Conservation (phyloP, 2,329 filamentous ascomycete species). For the Dryadomyces sulphureus region DNA sequence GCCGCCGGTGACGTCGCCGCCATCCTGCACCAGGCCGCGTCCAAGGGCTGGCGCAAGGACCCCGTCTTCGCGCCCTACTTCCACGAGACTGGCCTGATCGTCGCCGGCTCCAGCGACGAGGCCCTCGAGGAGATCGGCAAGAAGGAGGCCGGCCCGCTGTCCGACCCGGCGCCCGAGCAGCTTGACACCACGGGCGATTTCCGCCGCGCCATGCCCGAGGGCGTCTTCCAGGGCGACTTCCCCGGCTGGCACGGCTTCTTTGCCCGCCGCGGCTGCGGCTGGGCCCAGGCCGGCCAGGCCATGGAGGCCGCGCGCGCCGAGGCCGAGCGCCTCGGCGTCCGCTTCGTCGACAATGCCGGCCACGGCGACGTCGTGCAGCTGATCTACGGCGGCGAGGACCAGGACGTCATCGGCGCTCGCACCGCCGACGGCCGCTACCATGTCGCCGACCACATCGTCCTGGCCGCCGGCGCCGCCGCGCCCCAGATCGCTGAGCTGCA, state of each 20-base stretch:
- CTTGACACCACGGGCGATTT: not conserved
- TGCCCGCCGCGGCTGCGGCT: not conserved
- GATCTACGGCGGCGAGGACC: not conserved
- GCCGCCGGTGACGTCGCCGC: not conserved
- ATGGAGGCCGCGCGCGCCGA: not conserved
- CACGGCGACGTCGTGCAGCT: not conserved
- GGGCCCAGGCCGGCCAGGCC: slow-evolving; percentile 1
- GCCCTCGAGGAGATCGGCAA: not conserved
- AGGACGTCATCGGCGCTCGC: not conserved
- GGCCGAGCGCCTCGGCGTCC: not conserved
- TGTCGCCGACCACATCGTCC: not conserved
- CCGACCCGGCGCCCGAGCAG: too few species aligned
- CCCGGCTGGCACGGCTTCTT: not conserved
- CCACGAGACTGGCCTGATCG: not conserved
- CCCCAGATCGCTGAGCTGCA: not conserved
- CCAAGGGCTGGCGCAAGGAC: not conserved
- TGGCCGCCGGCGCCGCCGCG: not conserved
- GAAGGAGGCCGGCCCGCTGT: not conserved
- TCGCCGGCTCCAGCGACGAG: not conserved
- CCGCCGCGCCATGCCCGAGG: not conserved
- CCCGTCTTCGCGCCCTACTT: slow-evolving; percentile 1
- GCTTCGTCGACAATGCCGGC: not conserved
- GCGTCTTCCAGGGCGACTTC: slow-evolving; percentile 1
- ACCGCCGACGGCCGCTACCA: not conserved
- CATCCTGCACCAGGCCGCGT: not conserved